Conservation (phyloP, 1,284 basidiomycete species). For the Ceratobasidium sp. region DNA sequence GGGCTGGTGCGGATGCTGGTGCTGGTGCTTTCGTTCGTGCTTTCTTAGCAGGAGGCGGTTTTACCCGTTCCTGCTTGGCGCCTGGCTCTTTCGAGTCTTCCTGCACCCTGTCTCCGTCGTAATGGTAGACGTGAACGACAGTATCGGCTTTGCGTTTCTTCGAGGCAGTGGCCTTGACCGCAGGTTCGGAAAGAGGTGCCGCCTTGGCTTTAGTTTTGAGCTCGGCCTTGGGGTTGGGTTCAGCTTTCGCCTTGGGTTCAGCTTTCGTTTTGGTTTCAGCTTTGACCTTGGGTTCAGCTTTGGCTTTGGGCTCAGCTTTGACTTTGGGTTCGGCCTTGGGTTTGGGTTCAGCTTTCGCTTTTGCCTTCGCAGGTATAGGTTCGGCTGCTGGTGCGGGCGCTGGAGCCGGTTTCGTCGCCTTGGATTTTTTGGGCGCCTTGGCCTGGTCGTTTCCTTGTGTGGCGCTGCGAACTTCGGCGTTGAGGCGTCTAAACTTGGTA, state of each 20-base stretch:
- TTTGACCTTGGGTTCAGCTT: background rate
- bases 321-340: background rate
- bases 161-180: background rate
- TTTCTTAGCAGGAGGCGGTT: constrained; percentile 18
- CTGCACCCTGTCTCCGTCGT: constrained; percentile 6
- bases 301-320: background rate
- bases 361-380: background rate
- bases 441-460: constrained; percentile 5
- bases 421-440: constrained; percentile 11
- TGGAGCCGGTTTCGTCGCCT: background rate
- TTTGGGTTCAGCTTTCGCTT: constrained; percentile 6
- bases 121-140: constrained; percentile 28
- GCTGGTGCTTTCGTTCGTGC: constrained; percentile 8
- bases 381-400: background rate
- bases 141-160: constrained; percentile 32
- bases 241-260: constrained; percentile 14
- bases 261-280: background rate
- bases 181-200: too few species aligned
- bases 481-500: constrained; percentile 32
- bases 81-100: background rate
- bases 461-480: constrained; percentile 28
- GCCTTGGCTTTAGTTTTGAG: background rate
- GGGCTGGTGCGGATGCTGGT: background rate
- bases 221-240: constrained; percentile 20
- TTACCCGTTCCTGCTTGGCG: background rate